phyloP scores from a whole-genome alignment of 1,139 yeast genomes.

The Spathaspora sp. region DNA sequence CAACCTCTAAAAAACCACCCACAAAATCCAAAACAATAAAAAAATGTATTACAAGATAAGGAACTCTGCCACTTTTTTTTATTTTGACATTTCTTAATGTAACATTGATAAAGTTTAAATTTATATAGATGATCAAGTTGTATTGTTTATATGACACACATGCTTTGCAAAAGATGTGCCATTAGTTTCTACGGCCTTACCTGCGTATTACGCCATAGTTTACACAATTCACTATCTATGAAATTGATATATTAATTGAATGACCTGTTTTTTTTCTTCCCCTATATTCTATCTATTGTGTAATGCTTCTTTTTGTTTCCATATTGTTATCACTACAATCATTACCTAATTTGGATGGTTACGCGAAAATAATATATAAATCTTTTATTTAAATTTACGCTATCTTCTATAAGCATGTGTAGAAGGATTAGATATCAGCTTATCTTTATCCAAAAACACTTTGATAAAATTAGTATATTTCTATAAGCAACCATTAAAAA shows the following conservation, averaged over 20 bases:
- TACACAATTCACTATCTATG: neutral
- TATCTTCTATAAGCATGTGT: too few species aligned
- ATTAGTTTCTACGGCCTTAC: neutral
- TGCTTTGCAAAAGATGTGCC: neutral
- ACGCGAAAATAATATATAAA: neutral
- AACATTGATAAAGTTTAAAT: neutral
- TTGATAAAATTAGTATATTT: neutral
- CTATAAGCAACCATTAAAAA: slow-evolving; percentile 7
- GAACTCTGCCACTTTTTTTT: neutral
- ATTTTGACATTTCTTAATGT: neutral
- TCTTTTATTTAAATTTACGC: neutral
- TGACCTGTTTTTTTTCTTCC: neutral
- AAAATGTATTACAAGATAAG: neutral
- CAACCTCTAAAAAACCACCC: neutral
- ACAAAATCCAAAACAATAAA: neutral
- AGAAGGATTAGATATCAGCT: neutral
- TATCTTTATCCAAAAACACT: neutral
- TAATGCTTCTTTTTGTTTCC: neutral
- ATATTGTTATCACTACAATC: neutral
- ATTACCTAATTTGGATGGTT: neutral
- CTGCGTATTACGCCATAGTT: neutral
- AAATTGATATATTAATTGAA: too few species aligned
- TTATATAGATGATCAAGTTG: neutral
- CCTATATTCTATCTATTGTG: neutral
- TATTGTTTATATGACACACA: neutral